Conservation (phyloP, 495 filamentous ascomycete species). For the Sabuloglossum arenarium region DNA sequence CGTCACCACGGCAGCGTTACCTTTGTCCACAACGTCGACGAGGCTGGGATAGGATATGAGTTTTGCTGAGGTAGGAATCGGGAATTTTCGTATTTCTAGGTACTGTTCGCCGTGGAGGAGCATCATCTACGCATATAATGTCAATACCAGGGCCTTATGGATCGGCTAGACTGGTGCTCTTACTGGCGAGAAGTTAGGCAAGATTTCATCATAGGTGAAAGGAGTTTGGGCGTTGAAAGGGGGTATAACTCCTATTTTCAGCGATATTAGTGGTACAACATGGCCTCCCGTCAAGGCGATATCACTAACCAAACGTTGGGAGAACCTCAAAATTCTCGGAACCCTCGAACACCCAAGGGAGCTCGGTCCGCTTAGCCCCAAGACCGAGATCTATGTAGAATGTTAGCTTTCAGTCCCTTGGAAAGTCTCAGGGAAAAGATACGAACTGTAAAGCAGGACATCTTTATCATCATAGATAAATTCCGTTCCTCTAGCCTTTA, state of each 20-base stretch:
- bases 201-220: conserved; percentile 61
- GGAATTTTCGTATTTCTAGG: conserved; percentile 85
- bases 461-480: conserved; percentile 74
- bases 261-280: not conserved
- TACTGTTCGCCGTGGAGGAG: conserved; percentile 97
- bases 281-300: not conserved
- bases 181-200: conserved; percentile 73
- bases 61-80: conserved; percentile 71
- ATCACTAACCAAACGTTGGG: conserved; percentile 56
- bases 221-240: conserved; percentile 70
- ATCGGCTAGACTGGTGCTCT: not conserved
- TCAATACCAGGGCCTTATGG: not conserved
- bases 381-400: conserved; percentile 47
- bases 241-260: conserved; percentile 41
- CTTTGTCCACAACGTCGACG: conserved; percentile 90
- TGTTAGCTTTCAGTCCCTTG: conserved; percentile 1
- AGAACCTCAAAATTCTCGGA: conserved; percentile 77
- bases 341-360: conserved; percentile 77
- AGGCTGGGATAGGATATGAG: conserved; percentile 69
- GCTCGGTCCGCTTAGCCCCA: conserved; percentile 81
- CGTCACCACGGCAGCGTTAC: conserved; percentile 70
- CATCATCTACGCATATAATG: conserved; percentile 44
- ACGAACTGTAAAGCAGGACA: conserved; percentile 65
- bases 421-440: not conserved
- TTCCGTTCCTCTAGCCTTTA: conserved; percentile 48